phyloP scores from a whole-genome alignment of 2,329 filamentous ascomycete genomes.

The Clarireedia monteithiana region DNA sequence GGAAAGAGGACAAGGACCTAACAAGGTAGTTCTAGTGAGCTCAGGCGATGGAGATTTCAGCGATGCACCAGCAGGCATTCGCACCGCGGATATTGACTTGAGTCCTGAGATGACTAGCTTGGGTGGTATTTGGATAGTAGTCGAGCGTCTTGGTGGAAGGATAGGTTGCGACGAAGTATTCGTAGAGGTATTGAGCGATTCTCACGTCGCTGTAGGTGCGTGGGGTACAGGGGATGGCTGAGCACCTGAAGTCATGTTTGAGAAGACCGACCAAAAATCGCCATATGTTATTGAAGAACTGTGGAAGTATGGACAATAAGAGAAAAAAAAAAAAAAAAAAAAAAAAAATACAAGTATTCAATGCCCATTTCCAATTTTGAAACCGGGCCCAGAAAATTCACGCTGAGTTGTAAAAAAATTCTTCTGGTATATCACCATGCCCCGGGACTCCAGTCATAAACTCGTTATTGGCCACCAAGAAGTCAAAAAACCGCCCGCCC shows the following conservation, averaged over 20 bases:
- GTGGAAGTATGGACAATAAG: conserved; percentile 4
- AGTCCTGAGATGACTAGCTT: conserved; percentile 49
- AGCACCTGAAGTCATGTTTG: neutral
- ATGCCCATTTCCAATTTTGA: neutral
- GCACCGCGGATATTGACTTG: conserved; percentile 68
- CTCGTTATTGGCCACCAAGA: neutral
- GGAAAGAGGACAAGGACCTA: conserved; percentile 64
- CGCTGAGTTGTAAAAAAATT: neutral
- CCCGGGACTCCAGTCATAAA: conserved; percentile 13
- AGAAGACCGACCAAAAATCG: neutral
- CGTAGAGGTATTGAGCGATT: conserved; percentile 40
- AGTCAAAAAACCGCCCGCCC: neutral
- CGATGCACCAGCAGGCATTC: conserved; percentile 57
- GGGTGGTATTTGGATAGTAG: conserved; percentile 67
- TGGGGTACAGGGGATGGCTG: conserved; percentile 28
- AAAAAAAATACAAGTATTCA: neutral
- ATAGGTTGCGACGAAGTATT: conserved; percentile 40
- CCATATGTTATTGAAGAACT: neutral
- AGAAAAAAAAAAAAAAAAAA: neutral
- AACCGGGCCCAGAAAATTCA: neutral
- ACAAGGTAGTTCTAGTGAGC: conserved; percentile 54
- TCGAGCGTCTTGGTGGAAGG: conserved; percentile 64
- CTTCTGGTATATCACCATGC: conserved; percentile 6
- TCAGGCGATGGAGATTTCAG: conserved; percentile 69
- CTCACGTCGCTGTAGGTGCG: conserved; percentile 25